A percentile compares a stretch with the other conserved stretches of the same genome.
These are phyloP conservation scores for Hemerocallis citrina DNA, from an alignment of 106 monocot species.

Conservation along the genomic window DNA sequence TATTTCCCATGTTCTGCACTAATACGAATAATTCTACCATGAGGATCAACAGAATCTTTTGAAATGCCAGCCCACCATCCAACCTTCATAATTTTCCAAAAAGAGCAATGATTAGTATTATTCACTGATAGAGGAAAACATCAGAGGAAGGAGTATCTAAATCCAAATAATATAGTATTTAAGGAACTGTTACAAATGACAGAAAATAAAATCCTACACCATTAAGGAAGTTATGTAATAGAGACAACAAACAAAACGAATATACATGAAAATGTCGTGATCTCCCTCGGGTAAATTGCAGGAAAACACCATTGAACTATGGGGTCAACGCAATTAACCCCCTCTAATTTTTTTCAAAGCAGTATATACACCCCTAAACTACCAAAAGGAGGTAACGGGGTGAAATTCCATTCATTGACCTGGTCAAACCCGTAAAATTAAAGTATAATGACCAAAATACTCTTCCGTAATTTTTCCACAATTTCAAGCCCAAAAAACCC, in stretches of 20 bases:
- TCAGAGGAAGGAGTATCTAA: not conserved
- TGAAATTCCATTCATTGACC: no score
- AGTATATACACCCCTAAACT: no score
- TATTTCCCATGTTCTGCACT: constrained; percentile 94
- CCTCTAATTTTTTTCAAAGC: no score
- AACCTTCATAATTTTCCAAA: constrained; percentile 38
- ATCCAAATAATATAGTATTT: not conserved
- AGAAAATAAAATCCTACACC: not conserved
- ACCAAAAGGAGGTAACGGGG: no score
- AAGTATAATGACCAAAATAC: no score
- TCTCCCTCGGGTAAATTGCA: no score
- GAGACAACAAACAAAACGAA: not conserved
- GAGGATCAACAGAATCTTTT: constrained; percentile 52
- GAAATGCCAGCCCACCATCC: constrained; percentile 97
- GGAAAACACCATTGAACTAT: no score
- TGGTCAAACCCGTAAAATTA: no score
- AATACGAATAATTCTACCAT: constrained; percentile 76
- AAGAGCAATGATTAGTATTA: constrained; percentile 2
- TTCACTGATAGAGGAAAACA: not conserved
- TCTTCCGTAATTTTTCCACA: no score
- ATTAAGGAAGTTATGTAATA: not conserved
- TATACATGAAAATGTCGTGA: not conserved
- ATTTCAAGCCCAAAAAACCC: no score
- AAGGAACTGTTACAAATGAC: not conserved
- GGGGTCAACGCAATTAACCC: no score